Base-by-base conservation (phyloP, 495 filamentous ascomycete species). In the Jackrogersella multiformis region DNA sequence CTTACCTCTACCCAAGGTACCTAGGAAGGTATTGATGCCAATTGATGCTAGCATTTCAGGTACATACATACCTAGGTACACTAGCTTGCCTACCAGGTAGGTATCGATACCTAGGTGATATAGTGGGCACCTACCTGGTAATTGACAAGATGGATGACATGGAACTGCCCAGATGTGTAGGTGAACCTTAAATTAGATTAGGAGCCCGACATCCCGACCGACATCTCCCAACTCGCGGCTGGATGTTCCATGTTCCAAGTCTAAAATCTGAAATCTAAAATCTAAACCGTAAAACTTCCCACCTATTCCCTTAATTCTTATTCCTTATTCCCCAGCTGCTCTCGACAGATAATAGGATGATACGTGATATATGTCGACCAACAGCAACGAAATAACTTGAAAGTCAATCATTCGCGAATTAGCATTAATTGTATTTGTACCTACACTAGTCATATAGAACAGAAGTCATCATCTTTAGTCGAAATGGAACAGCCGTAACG, bases 401-500 rank as follows among this genome's bases (percentile, higher is more conserved):
- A 13, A 44, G 24, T 54, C 48, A n/a, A 30, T 64, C 56, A 41
- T 59, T 60, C 41, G 54, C 48, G 8, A 55, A 62, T 56, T 36
- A 56, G 35, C 35, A 52, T 45, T 55, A 20, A 46, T 49, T 69
- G 60, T 69, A 69, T 64, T 44, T 56, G 26, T 64, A 69, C 39
- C 56, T 48, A 44, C 51, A 36, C 26, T 15, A 34, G 30, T 15
- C 16, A 21, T 21, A n/a, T n/a, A n/a, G n/a, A n/a, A n/a, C n/a
- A n/a, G n/a, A n/a, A n/a, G 16, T 23, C 5, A 30, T 30, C 3
- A 30, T 63, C 55, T 49, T 45, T 51, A 4, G 15, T 60, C 55
- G 61, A 64, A 61, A 70, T 70, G 67, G 67, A 65, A 70, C 53
- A 70, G 52, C 51, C 61, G 18, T 64, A 46, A 61, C 56, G 28